These are phyloP conservation scores for Nakazawaea ambrosiae DNA, from an alignment of 805 yeast genomes.

Conservation along the genomic window DNA sequence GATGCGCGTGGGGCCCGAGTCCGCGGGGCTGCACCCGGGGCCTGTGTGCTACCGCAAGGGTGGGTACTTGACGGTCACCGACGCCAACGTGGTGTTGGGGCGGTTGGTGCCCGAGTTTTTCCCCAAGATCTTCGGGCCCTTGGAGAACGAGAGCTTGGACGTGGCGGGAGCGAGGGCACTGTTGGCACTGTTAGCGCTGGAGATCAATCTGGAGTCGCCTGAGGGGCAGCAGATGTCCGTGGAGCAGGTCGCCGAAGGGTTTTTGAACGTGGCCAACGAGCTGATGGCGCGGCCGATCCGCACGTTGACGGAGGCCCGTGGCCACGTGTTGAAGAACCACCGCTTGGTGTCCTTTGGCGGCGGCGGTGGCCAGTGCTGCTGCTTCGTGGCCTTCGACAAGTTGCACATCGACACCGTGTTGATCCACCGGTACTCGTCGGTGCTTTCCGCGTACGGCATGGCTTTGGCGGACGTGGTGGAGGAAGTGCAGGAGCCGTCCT, in stretches of 20 bases:
- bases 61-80: slow-evolving; percentile 81
- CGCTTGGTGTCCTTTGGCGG: slow-evolving; percentile 84
- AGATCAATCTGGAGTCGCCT: slow-evolving; percentile 46
- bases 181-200: slow-evolving; percentile 46
- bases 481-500: slow-evolving; percentile 71
- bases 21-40: slow-evolving; percentile 86
- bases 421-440: slow-evolving; percentile 76
- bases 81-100: slow-evolving; percentile 72
- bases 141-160: slow-evolving; percentile 68
- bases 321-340: slow-evolving; percentile 59
- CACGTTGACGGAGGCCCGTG: slow-evolving; percentile 78
- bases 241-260: slow-evolving; percentile 74
- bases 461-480: slow-evolving; percentile 79
- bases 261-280: slow-evolving; percentile 77
- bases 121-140: slow-evolving; percentile 79
- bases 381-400: slow-evolving; percentile 56
- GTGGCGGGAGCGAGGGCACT: slow-evolving; percentile 38
- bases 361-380: slow-evolving; percentile 90
- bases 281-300: slow-evolving; percentile 90
- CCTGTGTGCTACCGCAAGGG: slow-evolving; percentile 84
- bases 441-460: slow-evolving; percentile 84
- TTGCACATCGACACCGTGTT: slow-evolving; percentile 64
- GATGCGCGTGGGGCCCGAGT: slow-evolving; percentile 79
- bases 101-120: slow-evolving; percentile 67
- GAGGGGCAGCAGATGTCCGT: slow-evolving; percentile 36